phyloP scores from a whole-genome alignment of 208 protist genomes.

The Trichomonas tenax region DNA sequence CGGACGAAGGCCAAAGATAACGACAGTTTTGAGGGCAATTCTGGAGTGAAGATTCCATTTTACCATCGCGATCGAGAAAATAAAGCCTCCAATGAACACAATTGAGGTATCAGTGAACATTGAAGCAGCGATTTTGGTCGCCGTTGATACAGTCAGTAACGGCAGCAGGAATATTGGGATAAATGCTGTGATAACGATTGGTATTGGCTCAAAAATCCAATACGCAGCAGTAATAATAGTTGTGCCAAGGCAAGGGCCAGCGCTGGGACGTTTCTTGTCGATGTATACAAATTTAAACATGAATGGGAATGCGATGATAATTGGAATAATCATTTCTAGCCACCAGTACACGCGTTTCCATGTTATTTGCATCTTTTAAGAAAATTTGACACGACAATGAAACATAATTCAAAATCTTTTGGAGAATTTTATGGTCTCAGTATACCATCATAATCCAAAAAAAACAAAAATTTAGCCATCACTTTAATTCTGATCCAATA shows the following conservation, averaged over 20 bases:
- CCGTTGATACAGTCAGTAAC: neutral
- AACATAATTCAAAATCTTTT: neutral
- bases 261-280: neutral
- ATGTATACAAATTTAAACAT: neutral
- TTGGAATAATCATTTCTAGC: neutral
- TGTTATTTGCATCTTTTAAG: neutral
- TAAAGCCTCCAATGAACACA: constrained; percentile 34
- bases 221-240: constrained; percentile 11
- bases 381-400: neutral
- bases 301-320: neutral
- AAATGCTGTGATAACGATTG: constrained; percentile 33
- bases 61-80: constrained; percentile 30
- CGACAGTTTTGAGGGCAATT: constrained; percentile 23
- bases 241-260: neutral
- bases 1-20: constrained; percentile 20
- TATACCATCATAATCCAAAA: neutral
- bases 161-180: constrained; percentile 31
- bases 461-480: no score
- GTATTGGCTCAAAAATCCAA: constrained; percentile 28
- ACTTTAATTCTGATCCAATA: no score
- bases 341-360: neutral
- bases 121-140: neutral
- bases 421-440: neutral
- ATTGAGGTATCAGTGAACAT: constrained; percentile 33
- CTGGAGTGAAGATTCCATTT: constrained; percentile 25